A percentile compares a stretch with the other conserved stretches of the same genome.
These are phyloP conservation scores for Pyrenophora tritici-repentis DNA, from an alignment of 2,329 filamentous ascomycete genomes.

Conservation along the genomic window DNA sequence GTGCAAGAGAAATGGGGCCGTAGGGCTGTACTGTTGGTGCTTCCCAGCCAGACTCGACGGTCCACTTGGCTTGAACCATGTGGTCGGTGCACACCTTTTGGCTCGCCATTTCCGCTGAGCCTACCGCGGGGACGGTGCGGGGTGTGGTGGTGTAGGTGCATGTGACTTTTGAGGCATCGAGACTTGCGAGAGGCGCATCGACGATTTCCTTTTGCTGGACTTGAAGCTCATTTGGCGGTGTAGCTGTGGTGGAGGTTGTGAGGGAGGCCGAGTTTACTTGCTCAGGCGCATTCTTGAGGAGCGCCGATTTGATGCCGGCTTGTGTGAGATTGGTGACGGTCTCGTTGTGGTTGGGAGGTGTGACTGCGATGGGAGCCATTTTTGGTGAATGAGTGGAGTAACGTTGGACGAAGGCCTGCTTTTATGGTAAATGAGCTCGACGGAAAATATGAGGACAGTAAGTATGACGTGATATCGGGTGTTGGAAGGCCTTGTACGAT, in stretches of 20 bases:
- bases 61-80: slow-evolving; percentile 81
- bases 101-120: slow-evolving; percentile 47
- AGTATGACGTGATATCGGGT: not conserved
- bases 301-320: slow-evolving; percentile 38
- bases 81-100: slow-evolving; percentile 73
- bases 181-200: slow-evolving; percentile 39
- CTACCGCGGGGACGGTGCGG: slow-evolving; percentile 49
- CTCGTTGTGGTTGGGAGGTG: slow-evolving; percentile 34
- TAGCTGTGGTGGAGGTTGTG: slow-evolving; percentile 30
- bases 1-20: slow-evolving; percentile 76
- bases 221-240: slow-evolving; percentile 27
- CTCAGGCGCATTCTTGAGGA: slow-evolving; percentile 39
- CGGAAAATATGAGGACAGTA: not conserved
- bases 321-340: slow-evolving; percentile 38
- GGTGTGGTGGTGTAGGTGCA: slow-evolving; percentile 49
- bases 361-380: slow-evolving; percentile 43
- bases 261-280: slow-evolving; percentile 34
- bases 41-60: slow-evolving; percentile 68
- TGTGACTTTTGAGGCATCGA: slow-evolving; percentile 53
- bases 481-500: too few species aligned
- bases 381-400: not conserved
- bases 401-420: not conserved
- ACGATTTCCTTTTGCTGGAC: slow-evolving; percentile 16
- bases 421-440: not conserved
- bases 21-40: slow-evolving; percentile 76